Base-by-base conservation (phyloP, 139 green algal genomes). In the Chlorella sorokiniana region DNA sequence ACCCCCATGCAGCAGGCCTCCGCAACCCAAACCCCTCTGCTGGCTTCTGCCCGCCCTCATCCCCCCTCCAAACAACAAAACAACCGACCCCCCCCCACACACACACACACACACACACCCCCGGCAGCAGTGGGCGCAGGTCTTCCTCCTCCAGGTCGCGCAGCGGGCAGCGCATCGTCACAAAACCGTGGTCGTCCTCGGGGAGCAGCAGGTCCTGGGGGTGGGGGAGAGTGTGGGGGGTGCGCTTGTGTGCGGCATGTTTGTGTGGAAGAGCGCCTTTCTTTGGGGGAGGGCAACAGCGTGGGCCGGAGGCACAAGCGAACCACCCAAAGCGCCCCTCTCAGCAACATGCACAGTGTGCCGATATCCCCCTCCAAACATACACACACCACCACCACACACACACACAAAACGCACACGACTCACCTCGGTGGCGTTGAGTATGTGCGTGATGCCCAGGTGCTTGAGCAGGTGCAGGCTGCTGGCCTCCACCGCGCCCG, bases 401-500 rank as follows among this genome's bases (percentile, higher is more conserved):
- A 35, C 65, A 25, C 25, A 2, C 61, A 37, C n/a, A 37, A 40
- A 40, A 23, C 22, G 23, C 40, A 8, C 3, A 29, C 9, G 4
- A 10, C 82, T 22, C 72, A 92, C 93, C 86, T 96, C 85, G 23
- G 94, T 95, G 0, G 92, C 89, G 54, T 97, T 98, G 14, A 98
- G 78, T 45, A 98, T 86, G 83, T 98, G 93, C 0, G 90, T 95
- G 81, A 98, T 91, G 62, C 93, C 93, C 80, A 96, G 87, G 81
- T 96, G 90, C 10, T 83, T 79, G 76, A 98, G 87, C 79, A 95
- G 70, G 83, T 96, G 89, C 64, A 91, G 84, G 48, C 73, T 89
- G 89, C 93, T 86, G 1, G 95, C 92, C 31, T 90, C 88, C 63
- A 97, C 91, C 0, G 93, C 93, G 11, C 86, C 88, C 9, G 93